A percentile compares a stretch with the other conserved stretches of the same genome.
These are phyloP conservation scores for Ophiostoma sp. DNA, from an alignment of 2,329 filamentous ascomycete species.

Conservation along the genomic window DNA sequence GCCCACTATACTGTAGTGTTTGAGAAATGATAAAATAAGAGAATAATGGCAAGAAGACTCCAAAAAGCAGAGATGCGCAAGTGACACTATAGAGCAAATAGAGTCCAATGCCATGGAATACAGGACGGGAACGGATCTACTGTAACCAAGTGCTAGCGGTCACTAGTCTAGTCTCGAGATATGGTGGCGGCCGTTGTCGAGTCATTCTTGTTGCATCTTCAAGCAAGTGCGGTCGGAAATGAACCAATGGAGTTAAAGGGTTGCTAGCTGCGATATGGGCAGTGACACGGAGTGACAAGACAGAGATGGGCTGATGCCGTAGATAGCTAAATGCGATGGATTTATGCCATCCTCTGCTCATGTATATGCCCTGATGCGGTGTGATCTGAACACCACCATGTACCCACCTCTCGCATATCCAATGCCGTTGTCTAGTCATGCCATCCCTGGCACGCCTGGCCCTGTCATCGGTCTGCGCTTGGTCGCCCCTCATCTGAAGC, in stretches of 20 bases:
- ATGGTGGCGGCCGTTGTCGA: not conserved
- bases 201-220: not conserved
- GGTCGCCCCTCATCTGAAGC: not conserved
- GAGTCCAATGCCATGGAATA: not conserved
- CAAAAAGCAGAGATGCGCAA: not conserved
- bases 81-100: not conserved
- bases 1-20: no score
- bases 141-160: not conserved
- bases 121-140: not conserved
- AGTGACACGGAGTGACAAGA: not conserved
- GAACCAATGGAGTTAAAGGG: no score
- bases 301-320: no score
- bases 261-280: no score
- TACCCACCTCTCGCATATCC: not conserved
- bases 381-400: not conserved
- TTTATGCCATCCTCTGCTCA: not conserved
- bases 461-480: not conserved
- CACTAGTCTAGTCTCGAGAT: not conserved
- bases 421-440: not conserved
- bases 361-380: conserved; percentile 11
- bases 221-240: no score
- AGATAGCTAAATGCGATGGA: no score
- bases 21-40: not conserved
- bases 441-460: not conserved
- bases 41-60: not conserved